Evolutionary conservation across 768 basidiomycete species (phyloP).

Genomic region (Podaxis sp.): DNA sequence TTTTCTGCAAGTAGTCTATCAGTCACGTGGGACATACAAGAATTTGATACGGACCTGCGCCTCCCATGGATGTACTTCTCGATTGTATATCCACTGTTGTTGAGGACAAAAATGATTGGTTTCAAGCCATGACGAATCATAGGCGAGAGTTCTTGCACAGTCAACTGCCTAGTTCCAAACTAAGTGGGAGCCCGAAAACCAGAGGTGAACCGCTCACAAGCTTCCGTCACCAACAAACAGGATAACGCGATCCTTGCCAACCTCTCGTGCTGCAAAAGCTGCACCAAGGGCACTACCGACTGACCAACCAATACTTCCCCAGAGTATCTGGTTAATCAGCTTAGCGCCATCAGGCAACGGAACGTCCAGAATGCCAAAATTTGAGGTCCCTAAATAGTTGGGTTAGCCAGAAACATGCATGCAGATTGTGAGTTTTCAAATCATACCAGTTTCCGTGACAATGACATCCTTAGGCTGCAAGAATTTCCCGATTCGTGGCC

Average conservation of each 20-base stretch:
- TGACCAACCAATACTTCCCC: constrained; percentile 92
- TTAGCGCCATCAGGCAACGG: constrained; percentile 69
- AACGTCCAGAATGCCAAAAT: constrained; percentile 82
- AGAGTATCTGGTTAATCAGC: constrained; percentile 76
- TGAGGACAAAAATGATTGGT: constrained; percentile 83
- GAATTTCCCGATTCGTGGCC: constrained; percentile 76
- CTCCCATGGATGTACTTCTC: constrained; percentile 76
- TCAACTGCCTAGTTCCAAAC: constrained; percentile 52
- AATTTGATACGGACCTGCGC: constrained; percentile 35
- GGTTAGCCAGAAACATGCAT: not conserved
- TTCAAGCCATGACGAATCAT: constrained; percentile 73
- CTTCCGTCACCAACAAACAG: constrained; percentile 87
- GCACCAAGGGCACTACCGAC: constrained; percentile 75
- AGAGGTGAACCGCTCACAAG: constrained; percentile 44
- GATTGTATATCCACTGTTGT: constrained; percentile 85
- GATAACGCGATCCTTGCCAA: constrained; percentile 62
- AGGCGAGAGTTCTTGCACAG: constrained; percentile 80
- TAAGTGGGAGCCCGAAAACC: too few relatives aligned
- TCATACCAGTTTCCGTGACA: constrained; percentile 79
- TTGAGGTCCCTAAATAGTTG: constrained; percentile 56
- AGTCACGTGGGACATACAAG: not conserved
- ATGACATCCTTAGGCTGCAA: constrained; percentile 75
- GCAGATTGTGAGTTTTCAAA: not conserved
- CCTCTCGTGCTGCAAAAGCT: constrained; percentile 74
- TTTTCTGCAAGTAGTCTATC: constrained; percentile 40